A percentile compares a stretch with the other conserved stretches of the same genome.
Conservation (phyloP, 495 filamentous ascomycete genomes). For the Xanthoparmelia taractica region DNA sequence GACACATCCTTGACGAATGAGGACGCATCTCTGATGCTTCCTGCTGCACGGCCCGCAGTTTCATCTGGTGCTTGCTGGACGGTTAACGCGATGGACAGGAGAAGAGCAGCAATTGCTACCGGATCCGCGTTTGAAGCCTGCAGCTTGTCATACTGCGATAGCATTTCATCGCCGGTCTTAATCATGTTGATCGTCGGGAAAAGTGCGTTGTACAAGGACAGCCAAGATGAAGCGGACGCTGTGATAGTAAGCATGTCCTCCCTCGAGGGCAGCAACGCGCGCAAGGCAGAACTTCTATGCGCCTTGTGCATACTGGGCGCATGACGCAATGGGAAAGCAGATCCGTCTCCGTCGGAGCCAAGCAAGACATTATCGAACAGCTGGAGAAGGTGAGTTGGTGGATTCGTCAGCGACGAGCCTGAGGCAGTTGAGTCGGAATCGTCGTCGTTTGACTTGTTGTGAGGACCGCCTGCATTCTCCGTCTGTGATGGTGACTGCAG, state of each 20-base stretch:
- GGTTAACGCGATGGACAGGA: slow-evolving; percentile 27
- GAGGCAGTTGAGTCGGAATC: slow-evolving; percentile 19
- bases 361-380: slow-evolving; percentile 33
- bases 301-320: slow-evolving; percentile 16
- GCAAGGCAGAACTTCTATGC: slow-evolving; percentile 20
- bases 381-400: slow-evolving; percentile 27
- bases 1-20: slow-evolving; percentile 22
- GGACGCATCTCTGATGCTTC: slow-evolving; percentile 9
- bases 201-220: slow-evolving; percentile 21
- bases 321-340: slow-evolving; percentile 12
- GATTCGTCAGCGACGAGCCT: slow-evolving; percentile 22
- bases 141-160: slow-evolving; percentile 26
- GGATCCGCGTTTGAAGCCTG: slow-evolving; percentile 23
- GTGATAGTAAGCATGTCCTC: slow-evolving; percentile 21
- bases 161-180: slow-evolving; percentile 21
- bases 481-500: background rate
- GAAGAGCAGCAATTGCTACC: slow-evolving; percentile 26
- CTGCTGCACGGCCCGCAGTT: background rate
- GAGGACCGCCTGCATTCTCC: background rate
- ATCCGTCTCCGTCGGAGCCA: slow-evolving; percentile 16
- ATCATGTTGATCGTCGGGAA: slow-evolving; percentile 23
- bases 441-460: background rate
- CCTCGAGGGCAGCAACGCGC: slow-evolving; percentile 25
- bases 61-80: slow-evolving; percentile 25
- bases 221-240: slow-evolving; percentile 24